Percentiles rank a stretch among this genome's conserved stretches.
phyloP scores from a whole-genome alignment of 2,329 filamentous ascomycete species.

The Rutstroemia sydowiana region DNA sequence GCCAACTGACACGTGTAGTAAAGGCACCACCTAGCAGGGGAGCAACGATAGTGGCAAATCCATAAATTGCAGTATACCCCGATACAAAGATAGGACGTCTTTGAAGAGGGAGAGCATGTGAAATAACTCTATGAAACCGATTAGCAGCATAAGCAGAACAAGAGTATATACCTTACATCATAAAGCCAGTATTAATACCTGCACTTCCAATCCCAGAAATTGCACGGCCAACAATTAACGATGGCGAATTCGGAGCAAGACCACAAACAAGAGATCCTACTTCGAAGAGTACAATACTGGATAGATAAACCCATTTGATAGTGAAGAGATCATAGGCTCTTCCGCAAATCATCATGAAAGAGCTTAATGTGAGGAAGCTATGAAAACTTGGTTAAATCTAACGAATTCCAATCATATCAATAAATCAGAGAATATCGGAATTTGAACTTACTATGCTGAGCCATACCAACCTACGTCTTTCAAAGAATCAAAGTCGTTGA shows the following conservation, averaged over 20 bases:
- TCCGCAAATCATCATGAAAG: neutral
- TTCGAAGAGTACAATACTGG: neutral
- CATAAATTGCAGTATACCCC: neutral
- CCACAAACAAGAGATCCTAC: neutral
- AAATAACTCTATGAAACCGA: neutral
- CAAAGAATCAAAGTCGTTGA: slow-evolving; percentile 30
- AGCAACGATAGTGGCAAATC: neutral
- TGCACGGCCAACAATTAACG: neutral
- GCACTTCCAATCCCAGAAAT: neutral
- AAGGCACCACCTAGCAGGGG: slow-evolving; percentile 1
- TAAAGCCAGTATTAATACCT: neutral
- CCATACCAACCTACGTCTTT: slow-evolving; percentile 38
- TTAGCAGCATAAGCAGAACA: slow-evolving; percentile 24
- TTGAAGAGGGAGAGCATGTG: neutral
- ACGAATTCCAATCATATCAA: neutral
- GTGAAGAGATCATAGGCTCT: slow-evolving; percentile 15
- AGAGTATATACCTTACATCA: slow-evolving; percentile 11
- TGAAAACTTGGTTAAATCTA: neutral
- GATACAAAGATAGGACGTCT: neutral
- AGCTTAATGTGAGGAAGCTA: neutral
- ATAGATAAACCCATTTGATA: neutral
- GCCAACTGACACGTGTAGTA: neutral
- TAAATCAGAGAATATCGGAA: neutral
- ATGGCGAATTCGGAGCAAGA: neutral
- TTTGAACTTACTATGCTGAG: slow-evolving; percentile 23